Conservation (phyloP, 345 rosid species). For the Citrus inodora region DNA sequence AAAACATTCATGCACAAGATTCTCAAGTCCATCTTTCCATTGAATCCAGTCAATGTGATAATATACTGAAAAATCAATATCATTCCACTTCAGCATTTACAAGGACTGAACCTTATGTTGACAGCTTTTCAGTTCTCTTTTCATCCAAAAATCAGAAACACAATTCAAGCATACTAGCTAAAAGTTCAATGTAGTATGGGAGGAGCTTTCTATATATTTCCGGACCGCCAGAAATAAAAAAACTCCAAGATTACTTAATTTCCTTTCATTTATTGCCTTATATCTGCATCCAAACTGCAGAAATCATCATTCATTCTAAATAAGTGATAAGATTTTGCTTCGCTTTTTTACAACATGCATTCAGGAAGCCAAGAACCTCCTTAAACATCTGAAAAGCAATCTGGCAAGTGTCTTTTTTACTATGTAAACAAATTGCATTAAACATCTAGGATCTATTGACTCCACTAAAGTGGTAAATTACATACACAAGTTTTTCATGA, state of each 20-base stretch:
- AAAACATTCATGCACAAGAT: not conserved
- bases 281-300: not conserved
- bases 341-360: not conserved
- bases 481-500: not conserved
- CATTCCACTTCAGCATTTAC: not conserved
- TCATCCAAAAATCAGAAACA: not conserved
- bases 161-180: not conserved
- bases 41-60: not conserved
- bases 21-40: not conserved
- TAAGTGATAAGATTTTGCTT: not conserved
- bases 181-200: no score
- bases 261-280: not conserved
- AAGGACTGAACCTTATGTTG: not conserved
- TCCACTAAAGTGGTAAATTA: not conserved
- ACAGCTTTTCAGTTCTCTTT: no score
- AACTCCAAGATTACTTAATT: not conserved
- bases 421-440: not conserved
- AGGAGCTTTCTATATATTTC: not conserved
- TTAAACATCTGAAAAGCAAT: not conserved
- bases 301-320: not conserved
- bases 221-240: not conserved
- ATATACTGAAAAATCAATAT: not conserved
- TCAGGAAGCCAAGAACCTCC: not conserved
- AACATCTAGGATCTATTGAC: not conserved
- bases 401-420: not conserved